A percentile compares a stretch with the other conserved stretches of the same genome.
Evolutionary conservation across 140 eudicot species (phyloP).

Genomic region (Oenanthe javanica): DNA sequence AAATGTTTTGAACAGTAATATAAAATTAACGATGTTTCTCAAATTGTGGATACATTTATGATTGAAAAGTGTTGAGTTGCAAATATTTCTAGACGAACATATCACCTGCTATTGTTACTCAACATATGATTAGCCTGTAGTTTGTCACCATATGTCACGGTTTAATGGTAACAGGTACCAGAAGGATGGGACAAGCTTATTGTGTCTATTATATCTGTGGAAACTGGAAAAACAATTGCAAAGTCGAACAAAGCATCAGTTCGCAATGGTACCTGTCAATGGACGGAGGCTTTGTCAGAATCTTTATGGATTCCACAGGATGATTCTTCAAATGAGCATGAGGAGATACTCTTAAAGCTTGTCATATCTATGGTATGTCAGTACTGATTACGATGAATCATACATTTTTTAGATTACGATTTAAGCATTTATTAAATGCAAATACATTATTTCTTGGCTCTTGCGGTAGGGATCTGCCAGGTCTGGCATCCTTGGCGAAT

Average conservation of each 20-base stretch:
- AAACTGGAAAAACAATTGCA: conserved; percentile 72
- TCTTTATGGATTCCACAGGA: conserved; percentile 62
- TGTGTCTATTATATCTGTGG: conserved; percentile 61
- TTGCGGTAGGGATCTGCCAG: conserved; percentile 74
- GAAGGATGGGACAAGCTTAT: conserved; percentile 96
- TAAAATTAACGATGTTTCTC: too few species aligned
- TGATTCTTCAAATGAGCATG: conserved; percentile 56
- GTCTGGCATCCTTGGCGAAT: conserved; percentile 90
- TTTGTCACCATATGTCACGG: not conserved
- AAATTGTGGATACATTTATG: not conserved
- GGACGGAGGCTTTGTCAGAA: conserved; percentile 68
- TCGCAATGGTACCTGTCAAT: conserved; percentile 74
- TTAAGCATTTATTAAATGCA: not conserved
- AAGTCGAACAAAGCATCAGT: conserved; percentile 66
- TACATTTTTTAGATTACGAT: not conserved
- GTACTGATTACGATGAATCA: not conserved
- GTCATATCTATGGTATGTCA: conserved; percentile 67
- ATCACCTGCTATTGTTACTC: not conserved
- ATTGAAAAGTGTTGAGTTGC: not conserved
- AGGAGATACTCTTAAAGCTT: conserved; percentile 62
- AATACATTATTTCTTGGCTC: conserved; percentile 1
- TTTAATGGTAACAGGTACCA: conserved; percentile 55
- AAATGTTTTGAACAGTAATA: too few species aligned
- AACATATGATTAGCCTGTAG: not conserved
- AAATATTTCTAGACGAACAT: not conserved